A percentile compares a stretch with the other conserved stretches of the same genome.
Evolutionary conservation across 805 yeast species (phyloP).

Genomic region (Myxozyma neotropica): DNA sequence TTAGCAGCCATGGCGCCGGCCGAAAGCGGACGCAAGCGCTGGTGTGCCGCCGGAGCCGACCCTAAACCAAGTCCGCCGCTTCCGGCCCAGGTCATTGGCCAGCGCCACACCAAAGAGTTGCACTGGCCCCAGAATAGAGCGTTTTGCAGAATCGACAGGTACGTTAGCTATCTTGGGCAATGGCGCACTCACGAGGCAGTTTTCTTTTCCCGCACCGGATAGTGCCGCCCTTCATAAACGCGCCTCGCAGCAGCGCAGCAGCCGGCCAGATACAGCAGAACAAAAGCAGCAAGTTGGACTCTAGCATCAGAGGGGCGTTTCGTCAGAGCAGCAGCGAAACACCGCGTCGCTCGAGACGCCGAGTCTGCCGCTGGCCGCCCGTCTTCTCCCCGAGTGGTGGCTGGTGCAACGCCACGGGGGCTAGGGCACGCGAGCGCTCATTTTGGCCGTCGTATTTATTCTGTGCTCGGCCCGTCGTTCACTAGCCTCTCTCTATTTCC

Average conservation of each 20-base stretch:
- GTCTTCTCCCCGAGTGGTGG: slow-evolving; percentile 5
- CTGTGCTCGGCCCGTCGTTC: slow-evolving; percentile 10
- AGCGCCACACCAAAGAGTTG: slow-evolving; percentile 4
- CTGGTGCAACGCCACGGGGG: slow-evolving; percentile 12
- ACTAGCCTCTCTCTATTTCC: slow-evolving; percentile 1
- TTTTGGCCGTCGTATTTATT: slow-evolving; percentile 5
- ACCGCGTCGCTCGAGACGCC: not conserved
- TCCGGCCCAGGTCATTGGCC: slow-evolving; percentile 12
- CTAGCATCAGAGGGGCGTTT: no score
- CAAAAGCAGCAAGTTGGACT: no score
- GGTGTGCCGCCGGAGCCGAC: slow-evolving; percentile 15
- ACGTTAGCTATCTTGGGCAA: not conserved
- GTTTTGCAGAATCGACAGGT: not conserved
- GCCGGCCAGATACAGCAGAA: not conserved
- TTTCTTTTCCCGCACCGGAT: not conserved
- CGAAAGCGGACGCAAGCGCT: not conserved
- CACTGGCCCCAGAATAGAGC: not conserved
- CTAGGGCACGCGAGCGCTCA: slow-evolving; percentile 6
- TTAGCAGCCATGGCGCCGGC: not conserved
- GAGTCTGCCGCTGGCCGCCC: not conserved
- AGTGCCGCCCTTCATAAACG: no score
- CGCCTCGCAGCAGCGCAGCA: no score
- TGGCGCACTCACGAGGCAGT: not conserved
- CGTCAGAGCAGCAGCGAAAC: no score
- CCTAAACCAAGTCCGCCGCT: slow-evolving; percentile 17